Conservation (phyloP, 2,329 filamentous ascomycete species). For the Hypocrella siamensis region DNA sequence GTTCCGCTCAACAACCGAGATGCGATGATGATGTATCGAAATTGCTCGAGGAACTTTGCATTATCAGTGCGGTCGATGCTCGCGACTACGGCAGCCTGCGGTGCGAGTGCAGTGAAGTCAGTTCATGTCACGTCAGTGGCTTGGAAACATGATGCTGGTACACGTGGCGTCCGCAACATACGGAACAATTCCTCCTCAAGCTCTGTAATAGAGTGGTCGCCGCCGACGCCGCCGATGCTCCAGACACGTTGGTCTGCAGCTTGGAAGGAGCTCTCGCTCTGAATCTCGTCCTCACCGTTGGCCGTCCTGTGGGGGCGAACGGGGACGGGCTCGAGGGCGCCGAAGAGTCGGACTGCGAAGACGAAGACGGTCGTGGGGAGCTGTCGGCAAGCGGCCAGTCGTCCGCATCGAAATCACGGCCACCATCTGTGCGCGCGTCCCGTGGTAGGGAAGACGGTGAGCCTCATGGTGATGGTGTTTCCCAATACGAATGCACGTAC, state of each 20-base stretch:
- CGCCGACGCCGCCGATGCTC: slow-evolving; percentile 3
- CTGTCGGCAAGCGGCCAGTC: slow-evolving; percentile 29
- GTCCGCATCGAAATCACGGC: slow-evolving; percentile 25
- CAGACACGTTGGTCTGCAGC: slow-evolving; percentile 22
- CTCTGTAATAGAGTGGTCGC: slow-evolving; percentile 23
- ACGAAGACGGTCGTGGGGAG: slow-evolving; percentile 16
- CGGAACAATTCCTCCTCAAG: slow-evolving; percentile 34
- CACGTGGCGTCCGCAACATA: slow-evolving; percentile 16
- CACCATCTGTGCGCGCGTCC: slow-evolving; percentile 24
- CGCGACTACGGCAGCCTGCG: slow-evolving; percentile 56
- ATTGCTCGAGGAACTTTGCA: slow-evolving; percentile 75
- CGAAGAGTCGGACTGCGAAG: slow-evolving; percentile 20
- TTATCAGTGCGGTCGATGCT: slow-evolving; percentile 65
- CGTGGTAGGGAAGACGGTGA: neutral
- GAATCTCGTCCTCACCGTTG: slow-evolving; percentile 36
- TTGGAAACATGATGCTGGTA: no score
- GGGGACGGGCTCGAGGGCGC: slow-evolving; percentile 30
- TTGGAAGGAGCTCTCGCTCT: slow-evolving; percentile 29
- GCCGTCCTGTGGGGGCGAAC: slow-evolving; percentile 42
- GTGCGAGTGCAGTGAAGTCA: neutral
- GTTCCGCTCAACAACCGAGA: slow-evolving; percentile 74
- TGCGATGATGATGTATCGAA: slow-evolving; percentile 83
- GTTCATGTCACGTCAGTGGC: no score
- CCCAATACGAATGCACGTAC: slow-evolving; percentile 34
- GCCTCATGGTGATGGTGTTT: neutral